Conservation (phyloP, 805 yeast species). For the Schwanniomyces pseudopolymorphus region DNA sequence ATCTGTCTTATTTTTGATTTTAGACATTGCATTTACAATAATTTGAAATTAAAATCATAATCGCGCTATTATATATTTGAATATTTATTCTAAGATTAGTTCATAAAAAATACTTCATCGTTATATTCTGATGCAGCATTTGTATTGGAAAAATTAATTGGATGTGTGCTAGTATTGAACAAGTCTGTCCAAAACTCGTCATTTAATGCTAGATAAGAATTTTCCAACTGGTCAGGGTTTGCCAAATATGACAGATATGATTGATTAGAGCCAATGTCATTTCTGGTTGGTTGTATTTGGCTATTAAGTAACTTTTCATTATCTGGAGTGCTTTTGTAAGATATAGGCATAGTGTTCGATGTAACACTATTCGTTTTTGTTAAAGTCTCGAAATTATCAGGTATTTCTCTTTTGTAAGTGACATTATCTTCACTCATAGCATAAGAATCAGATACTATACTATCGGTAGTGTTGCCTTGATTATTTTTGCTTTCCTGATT, state of each 20-base stretch:
- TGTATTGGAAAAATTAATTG: conserved; percentile 28
- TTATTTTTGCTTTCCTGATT: not conserved
- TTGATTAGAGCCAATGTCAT: not conserved
- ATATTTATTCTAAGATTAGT: not conserved
- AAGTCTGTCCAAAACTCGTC: conserved; percentile 75
- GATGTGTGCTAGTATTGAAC: conserved; percentile 34
- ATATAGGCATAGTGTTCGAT: not conserved
- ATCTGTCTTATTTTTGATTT: not conserved
- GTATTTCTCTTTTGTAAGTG: not conserved
- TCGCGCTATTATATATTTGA: not conserved
- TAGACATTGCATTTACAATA: conserved; percentile 3
- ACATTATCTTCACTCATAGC: not conserved
- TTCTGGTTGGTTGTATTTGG: not conserved
- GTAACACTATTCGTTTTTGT: not conserved
- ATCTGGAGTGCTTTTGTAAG: not conserved
- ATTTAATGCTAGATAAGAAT: conserved; percentile 54
- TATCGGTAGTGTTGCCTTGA: not conserved
- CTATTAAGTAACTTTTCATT: not conserved
- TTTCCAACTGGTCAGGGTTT: conserved; percentile 34
- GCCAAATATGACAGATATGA: conserved; percentile 11
- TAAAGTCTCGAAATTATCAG: not conserved
- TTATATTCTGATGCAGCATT: conserved; percentile 7
- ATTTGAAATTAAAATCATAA: not conserved
- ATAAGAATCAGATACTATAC: not conserved
- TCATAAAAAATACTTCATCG: conserved; percentile 30